A percentile compares a stretch with the other conserved stretches of the same genome.
phyloP scores from a whole-genome alignment of 345 rosid species.

The Physaria fendleri region DNA sequence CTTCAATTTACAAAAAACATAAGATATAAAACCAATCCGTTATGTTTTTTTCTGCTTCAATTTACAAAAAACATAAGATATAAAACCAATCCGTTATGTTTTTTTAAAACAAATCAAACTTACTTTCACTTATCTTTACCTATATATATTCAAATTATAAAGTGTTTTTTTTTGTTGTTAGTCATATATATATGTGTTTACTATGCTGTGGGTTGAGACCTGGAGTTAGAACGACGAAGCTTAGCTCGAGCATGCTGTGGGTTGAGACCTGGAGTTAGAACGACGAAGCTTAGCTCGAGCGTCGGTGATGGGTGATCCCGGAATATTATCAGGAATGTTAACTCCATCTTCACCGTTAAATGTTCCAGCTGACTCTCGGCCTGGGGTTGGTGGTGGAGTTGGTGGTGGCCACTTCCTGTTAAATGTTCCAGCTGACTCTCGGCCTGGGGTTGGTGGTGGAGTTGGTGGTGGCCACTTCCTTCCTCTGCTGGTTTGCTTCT shows the following conservation, averaged over 20 bases:
- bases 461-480: conserved; percentile 33
- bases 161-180: background rate
- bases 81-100: background rate
- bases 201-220: conserved; percentile 20
- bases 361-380: conserved; percentile 25
- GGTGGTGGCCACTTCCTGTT: conserved; percentile 34
- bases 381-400: conserved; percentile 25
- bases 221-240: conserved; percentile 43
- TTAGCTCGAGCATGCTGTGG: conserved; percentile 36
- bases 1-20: conserved; percentile 24
- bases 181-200: conserved; percentile 20
- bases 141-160: conserved; percentile 4
- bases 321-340: conserved; percentile 14
- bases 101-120: conserved; percentile 7
- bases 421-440: conserved; percentile 23
- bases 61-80: conserved; percentile 13
- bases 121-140: conserved; percentile 3
- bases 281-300: conserved; percentile 46
- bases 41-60: conserved; percentile 30
- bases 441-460: conserved; percentile 28
- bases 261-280: conserved; percentile 26
- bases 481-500: conserved; percentile 31
- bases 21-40: background rate
- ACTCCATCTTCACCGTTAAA: conserved; percentile 23
- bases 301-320: conserved; percentile 28